Conservation (phyloP, 2,329 filamentous ascomycete species). For the Penicillium nordicum region DNA sequence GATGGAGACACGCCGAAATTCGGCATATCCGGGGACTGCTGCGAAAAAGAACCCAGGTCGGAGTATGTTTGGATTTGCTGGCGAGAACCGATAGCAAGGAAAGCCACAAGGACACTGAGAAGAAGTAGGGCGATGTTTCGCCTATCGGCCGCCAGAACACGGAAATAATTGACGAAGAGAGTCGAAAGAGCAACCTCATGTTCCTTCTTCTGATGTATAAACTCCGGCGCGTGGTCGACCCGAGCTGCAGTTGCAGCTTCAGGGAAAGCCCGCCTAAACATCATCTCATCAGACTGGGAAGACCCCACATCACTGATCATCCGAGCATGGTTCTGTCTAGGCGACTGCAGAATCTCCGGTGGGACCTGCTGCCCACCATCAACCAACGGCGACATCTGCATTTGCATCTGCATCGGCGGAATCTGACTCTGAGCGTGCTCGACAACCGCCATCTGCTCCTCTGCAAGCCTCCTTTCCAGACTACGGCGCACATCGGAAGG, state of each 20-base stretch:
- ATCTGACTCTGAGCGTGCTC: slow-evolving; percentile 6
- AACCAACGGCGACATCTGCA: background rate
- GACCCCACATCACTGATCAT: slow-evolving; percentile 12
- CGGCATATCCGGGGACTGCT: background rate
- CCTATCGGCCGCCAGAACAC: slow-evolving; percentile 51
- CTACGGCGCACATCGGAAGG: slow-evolving; percentile 51
- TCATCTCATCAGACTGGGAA: background rate
- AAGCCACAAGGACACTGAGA: slow-evolving; percentile 13
- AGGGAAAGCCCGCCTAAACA: background rate
- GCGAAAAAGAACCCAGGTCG: slow-evolving; percentile 17
- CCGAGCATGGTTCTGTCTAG: slow-evolving; percentile 9
- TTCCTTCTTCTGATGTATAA: slow-evolving; percentile 7
- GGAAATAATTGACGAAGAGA: slow-evolving; percentile 53
- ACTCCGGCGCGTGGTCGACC: slow-evolving; percentile 2
- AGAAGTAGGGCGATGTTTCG: slow-evolving; percentile 46
- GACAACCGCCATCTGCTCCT: slow-evolving; percentile 38
- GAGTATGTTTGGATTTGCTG: background rate
- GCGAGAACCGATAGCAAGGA: slow-evolving; percentile 12
- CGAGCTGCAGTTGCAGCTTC: slow-evolving; percentile 11
- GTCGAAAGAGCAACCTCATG: slow-evolving; percentile 51
- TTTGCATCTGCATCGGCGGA: slow-evolving; percentile 8
- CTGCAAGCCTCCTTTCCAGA: slow-evolving; percentile 45
- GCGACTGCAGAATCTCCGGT: slow-evolving; percentile 4
- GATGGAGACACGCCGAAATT: background rate
- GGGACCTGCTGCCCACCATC: background rate